A percentile compares a stretch with the other conserved stretches of the same genome.
These are phyloP conservation scores for Lactarius psammicola DNA, from an alignment of 768 basidiomycete species.

Conservation along the genomic window DNA sequence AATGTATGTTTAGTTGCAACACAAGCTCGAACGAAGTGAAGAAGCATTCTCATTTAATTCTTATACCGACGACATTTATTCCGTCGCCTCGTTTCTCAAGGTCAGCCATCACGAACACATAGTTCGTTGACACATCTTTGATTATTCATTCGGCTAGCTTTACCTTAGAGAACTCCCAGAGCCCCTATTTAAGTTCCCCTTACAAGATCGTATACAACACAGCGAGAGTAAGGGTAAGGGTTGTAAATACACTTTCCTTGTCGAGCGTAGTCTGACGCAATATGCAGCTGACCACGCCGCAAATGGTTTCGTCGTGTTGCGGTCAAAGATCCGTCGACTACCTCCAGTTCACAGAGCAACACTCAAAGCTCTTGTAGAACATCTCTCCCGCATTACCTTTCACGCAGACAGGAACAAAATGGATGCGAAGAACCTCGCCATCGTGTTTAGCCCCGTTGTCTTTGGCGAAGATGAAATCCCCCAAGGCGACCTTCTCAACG, in stretches of 20 bases:
- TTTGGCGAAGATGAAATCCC: constrained; percentile 92
- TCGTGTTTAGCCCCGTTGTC: constrained; percentile 84
- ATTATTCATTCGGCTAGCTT: constrained; percentile 41
- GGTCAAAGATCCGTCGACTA: constrained; percentile 82
- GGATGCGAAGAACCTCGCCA: constrained; percentile 90
- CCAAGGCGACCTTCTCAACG: constrained; percentile 71
- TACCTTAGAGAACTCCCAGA: constrained; percentile 89
- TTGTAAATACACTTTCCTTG: neutral
- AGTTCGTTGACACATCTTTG: neutral
- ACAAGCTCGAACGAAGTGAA: constrained; percentile 86
- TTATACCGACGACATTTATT: constrained; percentile 74
- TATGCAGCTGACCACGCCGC: constrained; percentile 63
- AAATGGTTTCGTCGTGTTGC: constrained; percentile 71
- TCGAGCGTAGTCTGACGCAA: neutral
- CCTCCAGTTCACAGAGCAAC: constrained; percentile 85
- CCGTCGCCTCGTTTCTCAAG: constrained; percentile 83
- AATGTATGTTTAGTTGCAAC: constrained; percentile 57
- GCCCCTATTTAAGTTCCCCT: constrained; percentile 78
- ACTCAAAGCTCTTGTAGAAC: constrained; percentile 76
- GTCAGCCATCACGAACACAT: constrained; percentile 39
- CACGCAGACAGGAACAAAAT: constrained; percentile 81
- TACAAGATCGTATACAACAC: constrained; percentile 80
- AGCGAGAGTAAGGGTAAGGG: constrained; percentile 68
- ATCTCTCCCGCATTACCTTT: constrained; percentile 70
- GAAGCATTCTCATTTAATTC: constrained; percentile 67